phyloP scores from a whole-genome alignment of 2,329 filamentous ascomycete species.

The Cryphonectria radicalis region DNA sequence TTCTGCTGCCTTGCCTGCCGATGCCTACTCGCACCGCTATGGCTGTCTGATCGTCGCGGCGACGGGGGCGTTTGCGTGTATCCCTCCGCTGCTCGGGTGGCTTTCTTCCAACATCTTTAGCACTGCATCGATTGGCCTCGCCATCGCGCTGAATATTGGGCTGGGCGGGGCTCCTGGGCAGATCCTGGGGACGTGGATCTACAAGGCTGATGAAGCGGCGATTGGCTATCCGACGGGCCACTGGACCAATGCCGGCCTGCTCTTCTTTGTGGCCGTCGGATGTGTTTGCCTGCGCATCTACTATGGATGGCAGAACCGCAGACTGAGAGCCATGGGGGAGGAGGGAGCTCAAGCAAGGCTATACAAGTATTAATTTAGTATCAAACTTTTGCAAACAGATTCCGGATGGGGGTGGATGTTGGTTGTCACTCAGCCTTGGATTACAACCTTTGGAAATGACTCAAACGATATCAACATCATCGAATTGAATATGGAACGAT shows the following conservation, averaged over 20 bases:
- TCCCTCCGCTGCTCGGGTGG: conserved; percentile 74
- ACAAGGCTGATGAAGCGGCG: conserved; percentile 64
- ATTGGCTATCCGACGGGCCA: conserved; percentile 72
- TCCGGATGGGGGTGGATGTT: neutral
- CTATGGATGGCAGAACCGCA: conserved; percentile 55
- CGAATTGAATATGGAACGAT: neutral
- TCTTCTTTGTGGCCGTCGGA: conserved; percentile 62
- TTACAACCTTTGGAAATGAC: too few relatives aligned
- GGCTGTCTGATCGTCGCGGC: conserved; percentile 71
- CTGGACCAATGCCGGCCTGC: conserved; percentile 65
- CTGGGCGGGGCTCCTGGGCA: conserved; percentile 70
- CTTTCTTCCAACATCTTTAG: conserved; percentile 69
- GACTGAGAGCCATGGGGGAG: conserved; percentile 38
- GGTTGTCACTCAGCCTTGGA: too few relatives aligned
- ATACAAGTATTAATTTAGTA: conserved; percentile 43
- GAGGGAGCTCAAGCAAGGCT: conserved; percentile 42
- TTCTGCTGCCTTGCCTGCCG: conserved; percentile 65
- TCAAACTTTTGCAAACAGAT: neutral
- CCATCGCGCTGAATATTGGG: conserved; percentile 72
- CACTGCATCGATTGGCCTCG: conserved; percentile 68
- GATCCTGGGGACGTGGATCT: conserved; percentile 76
- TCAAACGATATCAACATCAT: too few relatives aligned
- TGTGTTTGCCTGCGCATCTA: conserved; percentile 59
- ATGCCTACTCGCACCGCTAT: conserved; percentile 65
- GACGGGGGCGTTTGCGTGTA: conserved; percentile 69